Percentiles rank a stretch among this genome's conserved stretches.
phyloP scores from a whole-genome alignment of 768 basidiomycete genomes.

The Pseudohyphozyma bogoriensis region DNA sequence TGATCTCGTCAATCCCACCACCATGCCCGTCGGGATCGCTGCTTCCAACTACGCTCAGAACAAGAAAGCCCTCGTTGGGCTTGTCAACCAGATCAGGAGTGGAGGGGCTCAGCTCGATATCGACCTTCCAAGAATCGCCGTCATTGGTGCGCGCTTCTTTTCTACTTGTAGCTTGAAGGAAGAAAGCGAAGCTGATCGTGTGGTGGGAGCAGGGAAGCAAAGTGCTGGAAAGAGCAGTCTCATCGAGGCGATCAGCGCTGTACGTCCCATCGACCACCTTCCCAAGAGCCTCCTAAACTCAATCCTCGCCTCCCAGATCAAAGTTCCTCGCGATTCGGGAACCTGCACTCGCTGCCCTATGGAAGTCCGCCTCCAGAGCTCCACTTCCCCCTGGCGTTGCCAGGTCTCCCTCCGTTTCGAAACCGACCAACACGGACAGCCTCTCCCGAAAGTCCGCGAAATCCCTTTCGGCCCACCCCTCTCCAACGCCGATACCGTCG shows the following conservation, averaged over 20 bases:
- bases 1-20: background rate
- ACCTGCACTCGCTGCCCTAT: conserved; percentile 45
- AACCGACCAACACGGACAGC: conserved; percentile 37
- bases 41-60: background rate
- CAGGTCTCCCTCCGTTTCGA: conserved; percentile 44
- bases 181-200: background rate
- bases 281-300: background rate
- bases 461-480: conserved; percentile 44
- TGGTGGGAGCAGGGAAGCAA: conserved; percentile 38
- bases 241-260: conserved; percentile 48
- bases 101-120: conserved; percentile 35
- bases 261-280: conserved; percentile 24
- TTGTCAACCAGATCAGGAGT: conserved; percentile 7
- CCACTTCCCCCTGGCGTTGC: conserved; percentile 34
- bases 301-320: conserved; percentile 37
- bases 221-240: conserved; percentile 44
- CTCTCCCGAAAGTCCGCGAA: conserved; percentile 33
- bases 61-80: background rate
- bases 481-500: conserved; percentile 44
- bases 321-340: conserved; percentile 46
- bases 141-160: conserved; percentile 39
- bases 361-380: conserved; percentile 37
- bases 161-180: background rate
- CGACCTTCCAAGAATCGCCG: conserved; percentile 47
- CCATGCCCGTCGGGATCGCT: too few relatives aligned